Base-by-base conservation (phyloP, 2,329 filamentous ascomycete genomes). In the Monascus ruber region DNA sequence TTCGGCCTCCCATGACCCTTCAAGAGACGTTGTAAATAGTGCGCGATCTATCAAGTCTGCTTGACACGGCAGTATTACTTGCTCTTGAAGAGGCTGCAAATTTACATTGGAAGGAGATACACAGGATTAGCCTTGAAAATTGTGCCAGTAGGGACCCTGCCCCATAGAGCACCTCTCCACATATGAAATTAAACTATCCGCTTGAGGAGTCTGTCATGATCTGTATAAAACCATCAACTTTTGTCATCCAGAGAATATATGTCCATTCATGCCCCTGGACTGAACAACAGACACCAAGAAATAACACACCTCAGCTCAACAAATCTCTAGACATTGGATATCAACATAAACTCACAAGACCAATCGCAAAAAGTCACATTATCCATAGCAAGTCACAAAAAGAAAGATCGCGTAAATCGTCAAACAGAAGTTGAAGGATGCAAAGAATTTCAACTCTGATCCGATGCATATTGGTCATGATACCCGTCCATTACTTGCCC, bases 391-490 rank as follows among this genome's bases (percentile, higher is more conserved):
- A 17, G 17, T 17, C 17, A 17, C 17, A 2, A 17, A 41, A 41
- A 34, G 36, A 42, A 54, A 41, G 31, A 42, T 46, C 50, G 41
- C 48, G 41, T 29, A 31, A 42, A 45, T 54, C 51, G 44, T 53
- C 36, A 52, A 44, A 42, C 36, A 39, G 39, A 43, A 43, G 9
- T 5, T 44, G 46, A 41, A 46, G 26, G 17, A 17, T 17, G 17
- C 17, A 17, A 17, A 17, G 17, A 17, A 17, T 17, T 17, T 17
- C 17, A 17, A 17, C 17, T 17, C 17, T 17, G 17, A 17, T 37
- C 42, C 33, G 39, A 33, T 31, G 40, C 38, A 41, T 44, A 42
- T 51, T 42, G 17, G 46, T 57, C 43, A 56, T 46, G 51, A 51
- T 47, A 54, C 47, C 44, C 57, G 45, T 41, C 58, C 49, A 29